phyloP scores from a whole-genome alignment of 768 basidiomycete species.

The Mycena chlorophos region DNA sequence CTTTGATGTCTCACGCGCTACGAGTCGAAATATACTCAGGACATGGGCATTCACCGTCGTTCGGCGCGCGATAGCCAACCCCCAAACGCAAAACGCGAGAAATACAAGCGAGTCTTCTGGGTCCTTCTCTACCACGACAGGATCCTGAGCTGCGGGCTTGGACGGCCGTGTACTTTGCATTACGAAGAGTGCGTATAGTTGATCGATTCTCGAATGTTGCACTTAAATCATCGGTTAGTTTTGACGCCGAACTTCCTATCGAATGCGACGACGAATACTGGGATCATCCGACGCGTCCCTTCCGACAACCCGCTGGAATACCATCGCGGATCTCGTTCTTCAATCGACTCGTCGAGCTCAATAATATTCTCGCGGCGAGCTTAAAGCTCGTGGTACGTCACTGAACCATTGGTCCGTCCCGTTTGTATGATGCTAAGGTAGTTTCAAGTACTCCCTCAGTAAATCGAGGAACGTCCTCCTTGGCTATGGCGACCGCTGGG shows the following conservation, averaged over 20 bases:
- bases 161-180: slow-evolving; percentile 67
- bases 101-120: slow-evolving; percentile 73
- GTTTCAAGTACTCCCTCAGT: slow-evolving; percentile 61
- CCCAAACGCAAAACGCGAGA: slow-evolving; percentile 58
- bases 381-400: slow-evolving; percentile 55
- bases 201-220: slow-evolving; percentile 3
- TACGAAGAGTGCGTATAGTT: slow-evolving; percentile 70
- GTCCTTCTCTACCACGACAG: slow-evolving; percentile 42
- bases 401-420: not conserved
- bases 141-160: slow-evolving; percentile 50
- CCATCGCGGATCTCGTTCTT: slow-evolving; percentile 58
- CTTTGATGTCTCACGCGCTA: too few species aligned
- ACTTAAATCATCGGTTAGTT: slow-evolving; percentile 37
- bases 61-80: slow-evolving; percentile 29
- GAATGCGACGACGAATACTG: slow-evolving; percentile 73
- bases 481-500: slow-evolving; percentile 52
- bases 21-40: too few species aligned
- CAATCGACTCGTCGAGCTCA: slow-evolving; percentile 53
- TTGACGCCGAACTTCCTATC: slow-evolving; percentile 65
- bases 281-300: slow-evolving; percentile 53
- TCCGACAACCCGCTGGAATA: slow-evolving; percentile 60
- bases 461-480: slow-evolving; percentile 51
- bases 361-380: slow-evolving; percentile 59
- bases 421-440: not conserved
- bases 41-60: slow-evolving; percentile 67